Conservation (phyloP, 2,329 filamentous ascomycete genomes). For the Cryphonectria japonica region DNA sequence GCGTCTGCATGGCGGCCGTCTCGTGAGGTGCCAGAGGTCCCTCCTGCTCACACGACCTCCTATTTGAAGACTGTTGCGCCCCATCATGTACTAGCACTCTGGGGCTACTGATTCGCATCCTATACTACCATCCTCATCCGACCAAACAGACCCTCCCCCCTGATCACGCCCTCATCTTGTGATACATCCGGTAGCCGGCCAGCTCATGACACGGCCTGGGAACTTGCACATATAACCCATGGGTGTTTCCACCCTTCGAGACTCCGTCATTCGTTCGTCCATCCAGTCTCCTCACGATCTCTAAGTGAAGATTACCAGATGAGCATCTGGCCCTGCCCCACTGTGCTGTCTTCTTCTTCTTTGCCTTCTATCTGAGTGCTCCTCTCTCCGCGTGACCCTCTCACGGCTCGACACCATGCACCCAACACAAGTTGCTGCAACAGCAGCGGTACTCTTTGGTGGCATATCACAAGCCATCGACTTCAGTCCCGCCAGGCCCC, state of each 20-base stretch:
- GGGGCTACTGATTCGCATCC: constrained; percentile 7
- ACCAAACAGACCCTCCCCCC: constrained; percentile 15
- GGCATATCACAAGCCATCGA: constrained; percentile 47
- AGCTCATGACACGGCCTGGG: constrained; percentile 13
- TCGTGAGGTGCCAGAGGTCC: constrained; percentile 23
- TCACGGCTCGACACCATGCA: constrained; percentile 19
- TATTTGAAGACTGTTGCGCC: constrained; percentile 8
- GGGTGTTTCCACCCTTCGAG: no score
- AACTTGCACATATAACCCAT: constrained; percentile 20
- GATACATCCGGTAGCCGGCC: constrained; percentile 1
- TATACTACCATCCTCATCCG: constrained; percentile 24
- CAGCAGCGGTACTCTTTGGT: constrained; percentile 37
- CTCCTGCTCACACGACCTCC: constrained; percentile 27
- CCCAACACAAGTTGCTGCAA: constrained; percentile 26
- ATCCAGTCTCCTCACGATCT: constrained; percentile 1
- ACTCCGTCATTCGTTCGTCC: neutral
- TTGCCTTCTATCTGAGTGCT: neutral
- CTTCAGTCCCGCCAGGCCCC: constrained; percentile 68
- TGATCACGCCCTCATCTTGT: constrained; percentile 9
- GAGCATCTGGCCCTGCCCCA: neutral
- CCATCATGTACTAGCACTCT: constrained; percentile 14
- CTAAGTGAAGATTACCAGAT: neutral
- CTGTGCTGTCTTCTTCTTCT: neutral
- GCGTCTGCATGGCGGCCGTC: constrained; percentile 25
- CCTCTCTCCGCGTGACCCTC: neutral